phyloP scores from a whole-genome alignment of 257 asterid species.

The Lithospermum erythrorhizon region DNA sequence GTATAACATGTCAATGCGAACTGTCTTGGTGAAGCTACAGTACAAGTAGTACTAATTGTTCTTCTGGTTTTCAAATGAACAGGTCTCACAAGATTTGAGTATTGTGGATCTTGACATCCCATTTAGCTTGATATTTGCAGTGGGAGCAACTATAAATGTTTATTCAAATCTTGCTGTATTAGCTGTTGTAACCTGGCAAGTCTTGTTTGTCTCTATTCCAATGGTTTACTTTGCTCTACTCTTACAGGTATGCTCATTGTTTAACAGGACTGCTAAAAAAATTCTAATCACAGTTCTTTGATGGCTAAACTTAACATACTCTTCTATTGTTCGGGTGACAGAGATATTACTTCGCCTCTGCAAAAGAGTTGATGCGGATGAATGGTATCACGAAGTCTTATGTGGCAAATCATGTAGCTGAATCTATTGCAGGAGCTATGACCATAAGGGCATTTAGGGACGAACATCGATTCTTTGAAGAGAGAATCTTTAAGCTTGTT shows the following conservation, averaged over 20 bases:
- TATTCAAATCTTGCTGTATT: constrained; percentile 54
- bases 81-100: constrained; percentile 90
- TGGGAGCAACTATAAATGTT: constrained; percentile 64
- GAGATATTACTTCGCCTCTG: neutral
- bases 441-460: neutral
- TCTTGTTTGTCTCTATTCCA: constrained; percentile 60
- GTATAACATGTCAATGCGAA: neutral
- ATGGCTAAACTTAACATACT: too few relatives aligned
- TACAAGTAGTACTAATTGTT: constrained; percentile 1
- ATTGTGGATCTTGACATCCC: constrained; percentile 88
- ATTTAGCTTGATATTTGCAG: constrained; percentile 60
- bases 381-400: neutral
- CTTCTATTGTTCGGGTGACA: neutral
- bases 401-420: neutral
- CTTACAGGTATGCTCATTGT: constrained; percentile 45
- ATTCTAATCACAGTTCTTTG: too few relatives aligned
- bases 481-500: neutral
- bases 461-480: neutral
- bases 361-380: neutral
- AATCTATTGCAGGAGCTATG: neutral
- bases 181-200: constrained; percentile 81
- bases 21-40: too few relatives aligned
- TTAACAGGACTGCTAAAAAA: neutral
- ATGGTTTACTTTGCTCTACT: constrained; percentile 68
- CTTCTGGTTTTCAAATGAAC: constrained; percentile 7